These are phyloP conservation scores for Leucoagaricus sp. DNA, from an alignment of 1,284 basidiomycete genomes.

Conservation along the genomic window DNA sequence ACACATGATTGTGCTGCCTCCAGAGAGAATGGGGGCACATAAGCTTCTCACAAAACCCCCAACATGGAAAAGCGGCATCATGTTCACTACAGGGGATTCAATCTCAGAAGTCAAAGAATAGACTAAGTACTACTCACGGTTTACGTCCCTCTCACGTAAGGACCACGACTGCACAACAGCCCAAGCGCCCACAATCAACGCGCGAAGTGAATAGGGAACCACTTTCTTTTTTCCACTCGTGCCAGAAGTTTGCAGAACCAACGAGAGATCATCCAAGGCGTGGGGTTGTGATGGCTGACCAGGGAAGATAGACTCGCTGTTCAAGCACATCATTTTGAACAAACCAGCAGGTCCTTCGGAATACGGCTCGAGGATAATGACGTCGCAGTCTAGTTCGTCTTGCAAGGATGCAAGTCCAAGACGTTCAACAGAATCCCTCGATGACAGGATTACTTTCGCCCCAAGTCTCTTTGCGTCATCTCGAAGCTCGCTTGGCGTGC, in stretches of 20 bases:
- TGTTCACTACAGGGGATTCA: constrained; percentile 40
- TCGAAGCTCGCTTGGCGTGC: constrained; percentile 40
- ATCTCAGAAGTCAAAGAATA: not conserved
- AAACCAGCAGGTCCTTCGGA: constrained; percentile 37
- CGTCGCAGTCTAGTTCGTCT: constrained; percentile 35
- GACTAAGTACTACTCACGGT: constrained; percentile 34
- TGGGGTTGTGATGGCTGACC: constrained; percentile 32
- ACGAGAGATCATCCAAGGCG: constrained; percentile 46
- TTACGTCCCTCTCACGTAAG: constrained; percentile 44
- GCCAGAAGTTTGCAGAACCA: constrained; percentile 64
- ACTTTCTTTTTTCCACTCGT: constrained; percentile 66
- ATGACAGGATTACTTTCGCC: constrained; percentile 40
- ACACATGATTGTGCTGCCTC: constrained; percentile 62
- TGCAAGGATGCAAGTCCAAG: constrained; percentile 35
- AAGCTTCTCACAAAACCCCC: constrained; percentile 67
- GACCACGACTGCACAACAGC: constrained; percentile 61
- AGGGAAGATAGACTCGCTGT: constrained; percentile 19
- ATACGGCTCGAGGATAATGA: constrained; percentile 36
- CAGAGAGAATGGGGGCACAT: constrained; percentile 58
- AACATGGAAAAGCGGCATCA: constrained; percentile 75
- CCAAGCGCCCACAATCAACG: constrained; percentile 59
- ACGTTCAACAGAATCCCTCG: constrained; percentile 37
- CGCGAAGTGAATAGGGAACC: constrained; percentile 60
- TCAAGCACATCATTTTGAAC: constrained; percentile 40
- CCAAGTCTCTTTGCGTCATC: constrained; percentile 41